These are phyloP conservation scores for Tetraselmis chui DNA, from an alignment of 139 green algal species.

Conservation along the genomic window DNA sequence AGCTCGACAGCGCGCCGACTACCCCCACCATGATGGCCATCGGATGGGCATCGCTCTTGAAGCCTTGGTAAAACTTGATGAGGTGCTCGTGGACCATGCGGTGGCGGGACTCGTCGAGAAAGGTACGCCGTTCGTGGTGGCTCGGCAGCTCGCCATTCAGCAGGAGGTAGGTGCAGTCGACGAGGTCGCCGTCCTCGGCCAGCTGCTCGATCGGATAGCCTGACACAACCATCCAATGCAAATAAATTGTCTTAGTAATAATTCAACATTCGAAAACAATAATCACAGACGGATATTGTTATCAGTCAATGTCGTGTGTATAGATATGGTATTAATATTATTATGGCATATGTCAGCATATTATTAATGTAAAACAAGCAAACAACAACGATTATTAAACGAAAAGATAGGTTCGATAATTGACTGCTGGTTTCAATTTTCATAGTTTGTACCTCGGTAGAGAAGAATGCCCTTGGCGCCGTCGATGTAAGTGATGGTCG, in stretches of 20 bases:
- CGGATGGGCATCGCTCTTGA: slow-evolving; percentile 58
- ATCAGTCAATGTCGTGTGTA: background rate
- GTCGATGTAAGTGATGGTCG: slow-evolving; percentile 67
- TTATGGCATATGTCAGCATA: background rate
- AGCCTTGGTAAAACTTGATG: slow-evolving; percentile 50
- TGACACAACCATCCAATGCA: no score
- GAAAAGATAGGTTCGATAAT: no score
- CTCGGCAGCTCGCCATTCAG: slow-evolving; percentile 59
- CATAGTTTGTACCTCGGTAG: slow-evolving; percentile 45
- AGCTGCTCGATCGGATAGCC: slow-evolving; percentile 57
- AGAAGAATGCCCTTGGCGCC: slow-evolving; percentile 53
- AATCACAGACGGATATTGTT: background rate
- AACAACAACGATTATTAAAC: no score
- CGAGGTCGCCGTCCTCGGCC: slow-evolving; percentile 48
- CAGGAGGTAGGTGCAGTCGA: slow-evolving; percentile 51
- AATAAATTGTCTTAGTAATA: background rate
- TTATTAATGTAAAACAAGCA: no score
- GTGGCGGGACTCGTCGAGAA: slow-evolving; percentile 44
- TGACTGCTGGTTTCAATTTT: no score
- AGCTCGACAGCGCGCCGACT: slow-evolving; percentile 57
- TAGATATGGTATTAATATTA: background rate
- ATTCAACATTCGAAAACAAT: background rate
- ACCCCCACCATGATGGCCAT: slow-evolving; percentile 67
- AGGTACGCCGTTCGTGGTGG: slow-evolving; percentile 28
- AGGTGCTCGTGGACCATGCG: slow-evolving; percentile 56